A percentile compares a stretch with the other conserved stretches of the same genome.
These are phyloP conservation scores for Wickerhamomyces chambardii DNA, from an alignment of 805 yeast genomes.

Conservation along the genomic window DNA sequence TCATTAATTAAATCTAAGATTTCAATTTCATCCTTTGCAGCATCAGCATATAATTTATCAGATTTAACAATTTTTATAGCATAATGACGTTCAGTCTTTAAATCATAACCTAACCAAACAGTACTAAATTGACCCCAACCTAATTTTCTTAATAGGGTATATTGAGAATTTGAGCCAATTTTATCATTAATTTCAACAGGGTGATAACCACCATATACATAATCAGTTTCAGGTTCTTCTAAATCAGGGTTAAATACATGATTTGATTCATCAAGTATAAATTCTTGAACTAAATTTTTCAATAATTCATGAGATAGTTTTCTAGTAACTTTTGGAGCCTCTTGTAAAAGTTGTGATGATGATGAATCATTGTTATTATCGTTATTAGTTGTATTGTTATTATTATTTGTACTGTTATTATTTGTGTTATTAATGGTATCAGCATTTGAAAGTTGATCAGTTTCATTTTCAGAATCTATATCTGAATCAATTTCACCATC, in stretches of 20 bases:
- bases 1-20: slow-evolving; percentile 28
- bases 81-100: slow-evolving; percentile 31
- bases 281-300: too few relatives aligned
- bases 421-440: background rate
- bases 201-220: slow-evolving; percentile 56
- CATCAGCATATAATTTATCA: slow-evolving; percentile 41
- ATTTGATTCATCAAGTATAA: slow-evolving; percentile 1
- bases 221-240: slow-evolving; percentile 47
- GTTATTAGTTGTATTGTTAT: background rate
- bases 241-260: slow-evolving; percentile 4
- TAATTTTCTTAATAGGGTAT: slow-evolving; percentile 42
- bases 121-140: slow-evolving; percentile 73
- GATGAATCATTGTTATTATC: too few relatives aligned
- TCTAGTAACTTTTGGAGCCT: too few relatives aligned
- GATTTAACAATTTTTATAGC: slow-evolving; percentile 58
- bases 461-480: background rate
- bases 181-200: slow-evolving; percentile 49
- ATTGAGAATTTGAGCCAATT: slow-evolving; percentile 35
- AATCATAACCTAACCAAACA: slow-evolving; percentile 54
- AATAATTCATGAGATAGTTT: too few relatives aligned
- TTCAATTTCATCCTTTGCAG: slow-evolving; percentile 57
- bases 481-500: too few relatives aligned
- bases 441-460: background rate
- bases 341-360: too few relatives aligned
- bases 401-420: background rate